These are phyloP conservation scores for Penicillium hordei DNA, from an alignment of 2,329 filamentous ascomycete species.

Conservation along the genomic window DNA sequence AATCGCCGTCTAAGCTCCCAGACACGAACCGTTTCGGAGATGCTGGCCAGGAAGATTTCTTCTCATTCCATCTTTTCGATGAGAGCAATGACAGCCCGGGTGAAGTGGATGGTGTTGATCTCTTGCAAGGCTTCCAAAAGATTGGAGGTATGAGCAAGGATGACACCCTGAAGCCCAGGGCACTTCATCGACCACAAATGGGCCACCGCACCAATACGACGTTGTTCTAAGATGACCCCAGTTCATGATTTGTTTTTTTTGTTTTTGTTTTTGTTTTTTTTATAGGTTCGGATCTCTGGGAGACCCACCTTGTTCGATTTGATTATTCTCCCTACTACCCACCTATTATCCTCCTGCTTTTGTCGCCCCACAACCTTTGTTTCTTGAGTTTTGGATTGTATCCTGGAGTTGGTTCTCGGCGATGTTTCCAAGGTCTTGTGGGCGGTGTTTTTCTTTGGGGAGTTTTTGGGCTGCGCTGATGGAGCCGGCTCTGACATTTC, in stretches of 20 bases:
- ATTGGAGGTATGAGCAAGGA: constrained; percentile 44
- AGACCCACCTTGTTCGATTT: constrained; percentile 6
- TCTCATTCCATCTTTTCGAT: constrained; percentile 51
- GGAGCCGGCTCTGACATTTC: constrained; percentile 28
- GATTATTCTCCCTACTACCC: neutral
- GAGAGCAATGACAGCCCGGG: constrained; percentile 45
- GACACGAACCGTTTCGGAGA: constrained; percentile 37
- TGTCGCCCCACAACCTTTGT: neutral
- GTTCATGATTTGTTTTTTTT: constrained; percentile 2
- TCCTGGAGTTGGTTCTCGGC: constrained; percentile 17
- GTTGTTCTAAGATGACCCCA: constrained; percentile 27
- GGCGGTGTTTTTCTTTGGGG: constrained; percentile 28
- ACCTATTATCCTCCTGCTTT: constrained; percentile 2
- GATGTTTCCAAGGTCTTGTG: constrained; percentile 23
- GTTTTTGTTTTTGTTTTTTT: constrained; percentile 2
- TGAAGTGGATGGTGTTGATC: constrained; percentile 48
- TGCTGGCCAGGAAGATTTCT: constrained; percentile 45
- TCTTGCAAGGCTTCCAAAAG: constrained; percentile 50
- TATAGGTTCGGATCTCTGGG: neutral
- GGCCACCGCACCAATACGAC: constrained; percentile 36
- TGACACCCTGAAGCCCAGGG: constrained; percentile 31
- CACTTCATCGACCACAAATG: constrained; percentile 33
- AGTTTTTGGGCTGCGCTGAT: constrained; percentile 28
- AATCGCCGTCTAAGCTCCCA: constrained; percentile 43
- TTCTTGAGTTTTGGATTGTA: constrained; percentile 19